A percentile compares a stretch with the other conserved stretches of the same genome.
These are phyloP conservation scores for Fusarium sp. DNA, from an alignment of 2,329 filamentous ascomycete genomes.

Conservation along the genomic window DNA sequence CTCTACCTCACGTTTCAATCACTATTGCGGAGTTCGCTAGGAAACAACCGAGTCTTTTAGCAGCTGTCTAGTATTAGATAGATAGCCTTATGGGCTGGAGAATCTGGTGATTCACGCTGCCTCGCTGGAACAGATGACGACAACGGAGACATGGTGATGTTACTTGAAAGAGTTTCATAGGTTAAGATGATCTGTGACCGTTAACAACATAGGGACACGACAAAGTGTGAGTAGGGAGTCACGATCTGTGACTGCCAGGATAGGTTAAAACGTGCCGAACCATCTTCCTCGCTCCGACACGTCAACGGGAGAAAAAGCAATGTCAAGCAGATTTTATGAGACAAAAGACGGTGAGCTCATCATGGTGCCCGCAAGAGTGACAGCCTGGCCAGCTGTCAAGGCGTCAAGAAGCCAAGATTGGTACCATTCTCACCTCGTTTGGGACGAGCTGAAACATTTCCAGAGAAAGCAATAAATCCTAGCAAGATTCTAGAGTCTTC, in stretches of 20 bases:
- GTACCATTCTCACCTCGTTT: neutral
- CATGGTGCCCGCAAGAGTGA: neutral
- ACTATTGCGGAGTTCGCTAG: neutral
- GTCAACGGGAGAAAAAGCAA: neutral
- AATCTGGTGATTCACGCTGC: neutral
- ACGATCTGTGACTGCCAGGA: neutral
- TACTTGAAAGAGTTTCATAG: neutral
- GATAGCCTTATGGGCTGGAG: neutral
- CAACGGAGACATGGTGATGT: neutral
- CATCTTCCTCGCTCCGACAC: neutral
- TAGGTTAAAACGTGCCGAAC: neutral
- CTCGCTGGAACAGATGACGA: neutral
- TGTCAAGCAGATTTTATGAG: neutral
- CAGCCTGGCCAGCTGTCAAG: neutral
- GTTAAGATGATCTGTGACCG: neutral
- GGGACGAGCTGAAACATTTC: neutral
- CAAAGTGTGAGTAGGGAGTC: neutral
- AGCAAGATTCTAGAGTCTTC: neutral
- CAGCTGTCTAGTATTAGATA: neutral
- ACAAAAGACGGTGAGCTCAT: neutral
- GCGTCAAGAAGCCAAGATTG: neutral
- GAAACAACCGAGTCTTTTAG: neutral
- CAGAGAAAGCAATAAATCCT: neutral
- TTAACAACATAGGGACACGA: neutral
- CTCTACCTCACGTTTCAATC: neutral